These are phyloP conservation scores for Sporothrix humicola DNA, from an alignment of 2,329 filamentous ascomycete species.

Conservation along the genomic window DNA sequence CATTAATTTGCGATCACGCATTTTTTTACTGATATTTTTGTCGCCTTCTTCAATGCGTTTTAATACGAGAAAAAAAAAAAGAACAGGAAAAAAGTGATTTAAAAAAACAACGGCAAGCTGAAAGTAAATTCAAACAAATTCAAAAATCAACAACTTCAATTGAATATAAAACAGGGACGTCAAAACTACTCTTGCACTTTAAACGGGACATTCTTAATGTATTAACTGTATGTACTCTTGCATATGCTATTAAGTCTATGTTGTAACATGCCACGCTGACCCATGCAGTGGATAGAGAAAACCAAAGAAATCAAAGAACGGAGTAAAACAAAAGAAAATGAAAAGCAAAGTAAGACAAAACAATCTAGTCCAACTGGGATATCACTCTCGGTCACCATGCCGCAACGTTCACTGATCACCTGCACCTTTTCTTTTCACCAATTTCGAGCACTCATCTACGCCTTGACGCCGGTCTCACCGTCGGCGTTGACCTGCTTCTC, in stretches of 20 bases:
- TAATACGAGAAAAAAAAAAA: too few relatives aligned
- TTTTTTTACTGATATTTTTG: too few relatives aligned
- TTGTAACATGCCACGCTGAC: slow-evolving; percentile 12
- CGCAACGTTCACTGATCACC: too few relatives aligned
- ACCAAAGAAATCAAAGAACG: background rate
- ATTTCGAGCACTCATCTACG: background rate
- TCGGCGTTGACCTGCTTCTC: background rate
- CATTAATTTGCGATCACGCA: too few relatives aligned
- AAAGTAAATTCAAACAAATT: too few relatives aligned
- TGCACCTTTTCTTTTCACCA: background rate
- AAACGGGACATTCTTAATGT: too few relatives aligned
- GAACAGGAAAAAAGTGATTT: too few relatives aligned
- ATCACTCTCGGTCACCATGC: background rate
- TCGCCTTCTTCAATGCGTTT: too few relatives aligned
- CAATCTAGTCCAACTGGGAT: background rate
- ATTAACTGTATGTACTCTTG: background rate
- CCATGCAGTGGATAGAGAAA: slow-evolving; percentile 8
- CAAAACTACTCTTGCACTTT: too few relatives aligned
- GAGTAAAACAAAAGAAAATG: background rate
- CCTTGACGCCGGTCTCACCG: slow-evolving; percentile 19
- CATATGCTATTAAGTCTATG: background rate
- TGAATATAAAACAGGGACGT: too few relatives aligned
- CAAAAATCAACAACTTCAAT: too few relatives aligned
- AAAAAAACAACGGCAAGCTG: too few relatives aligned
- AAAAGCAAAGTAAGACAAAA: background rate